Conservation (phyloP, 805 yeast species). For the Pichia exigua region DNA sequence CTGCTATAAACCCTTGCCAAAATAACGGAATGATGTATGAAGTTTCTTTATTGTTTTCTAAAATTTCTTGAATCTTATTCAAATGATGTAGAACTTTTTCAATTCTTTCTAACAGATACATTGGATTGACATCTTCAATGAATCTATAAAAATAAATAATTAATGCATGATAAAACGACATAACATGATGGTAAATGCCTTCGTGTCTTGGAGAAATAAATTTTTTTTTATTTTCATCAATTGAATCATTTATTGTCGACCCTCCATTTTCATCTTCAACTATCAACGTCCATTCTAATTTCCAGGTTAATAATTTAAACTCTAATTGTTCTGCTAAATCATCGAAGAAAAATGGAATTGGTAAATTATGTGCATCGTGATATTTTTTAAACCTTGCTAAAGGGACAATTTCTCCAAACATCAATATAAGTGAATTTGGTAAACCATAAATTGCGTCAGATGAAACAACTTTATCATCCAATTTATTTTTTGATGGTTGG, state of each 20-base stretch:
- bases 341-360: slow-evolving; percentile 30
- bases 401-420: slow-evolving; percentile 68
- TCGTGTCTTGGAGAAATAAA: slow-evolving; percentile 52
- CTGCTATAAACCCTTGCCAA: slow-evolving; percentile 88
- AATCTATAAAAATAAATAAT: slow-evolving; percentile 64
- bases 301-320: slow-evolving; percentile 53
- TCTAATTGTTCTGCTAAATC: slow-evolving; percentile 36
- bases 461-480: slow-evolving; percentile 52
- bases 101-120: slow-evolving; percentile 54
- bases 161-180: slow-evolving; percentile 69
- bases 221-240: slow-evolving; percentile 12
- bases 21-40: slow-evolving; percentile 62
- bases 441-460: slow-evolving; percentile 79
- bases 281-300: slow-evolving; percentile 61
- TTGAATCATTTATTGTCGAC: not conserved
- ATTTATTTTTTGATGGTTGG: slow-evolving; percentile 33
- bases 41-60: slow-evolving; percentile 41
- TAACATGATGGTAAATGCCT: slow-evolving; percentile 71
- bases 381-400: slow-evolving; percentile 55
- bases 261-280: slow-evolving; percentile 21
- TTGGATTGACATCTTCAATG: slow-evolving; percentile 47
- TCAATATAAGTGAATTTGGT: slow-evolving; percentile 67
- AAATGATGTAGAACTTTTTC: slow-evolving; percentile 54
- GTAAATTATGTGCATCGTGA: slow-evolving; percentile 30
- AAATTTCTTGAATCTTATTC: slow-evolving; percentile 51